These are phyloP conservation scores for Sanghuangporus baumii DNA, from an alignment of 1,284 basidiomycete genomes.

Conservation along the genomic window DNA sequence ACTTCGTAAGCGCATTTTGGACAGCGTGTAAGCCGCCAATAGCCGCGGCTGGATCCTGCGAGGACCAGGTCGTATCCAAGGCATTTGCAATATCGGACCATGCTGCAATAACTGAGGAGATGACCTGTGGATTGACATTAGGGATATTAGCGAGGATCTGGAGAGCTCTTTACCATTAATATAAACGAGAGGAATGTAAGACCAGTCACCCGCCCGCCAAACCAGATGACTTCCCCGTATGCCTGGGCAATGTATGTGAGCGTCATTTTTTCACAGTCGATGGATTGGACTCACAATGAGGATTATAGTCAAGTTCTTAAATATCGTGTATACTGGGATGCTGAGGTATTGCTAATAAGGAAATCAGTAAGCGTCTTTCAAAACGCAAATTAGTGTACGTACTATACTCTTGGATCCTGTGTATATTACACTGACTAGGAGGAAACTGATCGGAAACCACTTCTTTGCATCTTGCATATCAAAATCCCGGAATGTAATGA, in stretches of 20 bases:
- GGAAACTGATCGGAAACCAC: constrained; percentile 93
- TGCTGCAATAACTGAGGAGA: constrained; percentile 95
- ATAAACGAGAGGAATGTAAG: constrained; percentile 88
- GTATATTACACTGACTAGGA: constrained; percentile 95
- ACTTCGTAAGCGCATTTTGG: constrained; percentile 44
- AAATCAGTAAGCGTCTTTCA: constrained; percentile 1
- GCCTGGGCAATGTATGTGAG: constrained; percentile 46
- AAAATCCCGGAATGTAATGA: constrained; percentile 88
- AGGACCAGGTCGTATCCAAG: constrained; percentile 32
- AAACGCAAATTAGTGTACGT: constrained; percentile 26
- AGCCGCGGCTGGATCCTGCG: constrained; percentile 38
- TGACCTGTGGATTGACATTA: constrained; percentile 47
- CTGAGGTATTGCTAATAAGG: constrained; percentile 77
- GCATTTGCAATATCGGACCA: constrained; percentile 79
- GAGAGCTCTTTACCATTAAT: constrained; percentile 66
- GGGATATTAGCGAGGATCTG: constrained; percentile 4
- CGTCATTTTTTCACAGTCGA: background rate
- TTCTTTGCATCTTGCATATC: constrained; percentile 80
- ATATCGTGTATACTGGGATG: constrained; percentile 95
- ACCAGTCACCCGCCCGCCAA: constrained; percentile 83
- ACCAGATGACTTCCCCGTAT: constrained; percentile 98
- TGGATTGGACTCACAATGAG: constrained; percentile 66
- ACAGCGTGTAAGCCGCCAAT: constrained; percentile 39
- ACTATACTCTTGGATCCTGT: constrained; percentile 97
- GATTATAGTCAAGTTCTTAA: constrained; percentile 99